Percentiles rank a stretch among this genome's conserved stretches.
phyloP scores from a whole-genome alignment of 2,329 filamentous ascomycete genomes.

The Lasiodiplodia hormozganensis region DNA sequence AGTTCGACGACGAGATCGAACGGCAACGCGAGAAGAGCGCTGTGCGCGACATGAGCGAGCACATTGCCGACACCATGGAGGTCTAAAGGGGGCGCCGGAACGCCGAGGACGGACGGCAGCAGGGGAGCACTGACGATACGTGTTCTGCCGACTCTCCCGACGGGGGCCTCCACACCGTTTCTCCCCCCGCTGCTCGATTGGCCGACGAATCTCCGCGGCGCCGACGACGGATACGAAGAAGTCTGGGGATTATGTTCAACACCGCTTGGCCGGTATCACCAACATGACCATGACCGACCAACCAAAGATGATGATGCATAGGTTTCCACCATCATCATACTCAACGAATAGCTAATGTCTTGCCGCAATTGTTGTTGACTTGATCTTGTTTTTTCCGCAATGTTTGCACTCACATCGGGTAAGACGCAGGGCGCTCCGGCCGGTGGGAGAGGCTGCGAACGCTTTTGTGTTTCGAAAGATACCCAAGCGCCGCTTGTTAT shows the following conservation, averaged over 20 bases:
- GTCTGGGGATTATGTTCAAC: conserved; percentile 14
- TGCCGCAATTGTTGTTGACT: neutral
- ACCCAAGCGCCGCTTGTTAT: conserved; percentile 11
- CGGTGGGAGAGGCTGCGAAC: conserved; percentile 29
- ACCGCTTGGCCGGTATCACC: neutral
- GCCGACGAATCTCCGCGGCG: neutral
- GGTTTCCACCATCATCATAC: neutral
- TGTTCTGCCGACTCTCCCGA: conserved; percentile 21
- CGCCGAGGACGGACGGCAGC: neutral
- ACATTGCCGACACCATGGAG: conserved; percentile 61
- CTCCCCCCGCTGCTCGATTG: neutral
- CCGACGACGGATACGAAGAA: conserved; percentile 5
- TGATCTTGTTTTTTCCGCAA: neutral
- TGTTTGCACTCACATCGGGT: conserved; percentile 22
- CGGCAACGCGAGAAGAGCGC: conserved; percentile 40
- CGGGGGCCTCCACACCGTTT: neutral
- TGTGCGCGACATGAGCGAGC: conserved; percentile 60
- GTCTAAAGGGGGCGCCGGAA: conserved; percentile 44
- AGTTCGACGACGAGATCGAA: conserved; percentile 48
- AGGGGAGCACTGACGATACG: neutral
- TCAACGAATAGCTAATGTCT: conserved; percentile 9
- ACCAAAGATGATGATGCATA: neutral
- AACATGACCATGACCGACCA: neutral
- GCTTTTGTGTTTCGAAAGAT: conserved; percentile 28
- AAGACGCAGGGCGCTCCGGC: conserved; percentile 29